Evolutionary conservation across 257 asterid species (phyloP).

Genomic region (Solanum sitiens): DNA sequence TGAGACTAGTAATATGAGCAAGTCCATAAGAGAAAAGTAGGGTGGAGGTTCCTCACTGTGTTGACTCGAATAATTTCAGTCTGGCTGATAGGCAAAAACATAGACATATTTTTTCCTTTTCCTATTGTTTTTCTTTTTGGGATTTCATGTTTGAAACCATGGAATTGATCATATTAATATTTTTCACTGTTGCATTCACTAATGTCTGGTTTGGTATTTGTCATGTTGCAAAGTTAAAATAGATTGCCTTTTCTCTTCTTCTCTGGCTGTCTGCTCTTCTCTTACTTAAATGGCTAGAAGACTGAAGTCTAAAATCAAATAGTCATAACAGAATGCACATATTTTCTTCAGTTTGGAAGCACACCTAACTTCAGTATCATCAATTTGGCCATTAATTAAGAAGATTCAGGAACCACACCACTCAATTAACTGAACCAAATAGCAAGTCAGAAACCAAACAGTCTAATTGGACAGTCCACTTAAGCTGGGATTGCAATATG

Average conservation of each 20-base stretch:
- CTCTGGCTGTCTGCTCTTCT: neutral
- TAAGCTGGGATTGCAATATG: neutral
- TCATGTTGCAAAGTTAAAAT: neutral
- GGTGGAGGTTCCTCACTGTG: neutral
- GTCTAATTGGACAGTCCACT: neutral
- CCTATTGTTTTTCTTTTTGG: neutral
- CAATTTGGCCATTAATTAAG: neutral
- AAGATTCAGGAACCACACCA: neutral
- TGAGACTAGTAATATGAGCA: neutral
- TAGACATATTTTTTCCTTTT: neutral
- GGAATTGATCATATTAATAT: neutral
- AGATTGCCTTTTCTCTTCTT: neutral
- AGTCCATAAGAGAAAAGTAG: neutral
- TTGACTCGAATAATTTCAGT: neutral
- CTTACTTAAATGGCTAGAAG: neutral
- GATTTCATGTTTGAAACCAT: neutral
- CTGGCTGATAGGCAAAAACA: neutral
- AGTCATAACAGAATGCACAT: neutral
- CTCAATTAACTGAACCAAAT: neutral
- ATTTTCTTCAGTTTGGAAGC: neutral
- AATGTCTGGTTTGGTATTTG: neutral
- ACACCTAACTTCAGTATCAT: neutral
- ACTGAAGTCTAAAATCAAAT: neutral
- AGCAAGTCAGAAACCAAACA: neutral
- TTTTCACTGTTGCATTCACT: neutral